These are phyloP conservation scores for Hygrophorus pudorinus DNA, from an alignment of 768 basidiomycete species.

Conservation along the genomic window DNA sequence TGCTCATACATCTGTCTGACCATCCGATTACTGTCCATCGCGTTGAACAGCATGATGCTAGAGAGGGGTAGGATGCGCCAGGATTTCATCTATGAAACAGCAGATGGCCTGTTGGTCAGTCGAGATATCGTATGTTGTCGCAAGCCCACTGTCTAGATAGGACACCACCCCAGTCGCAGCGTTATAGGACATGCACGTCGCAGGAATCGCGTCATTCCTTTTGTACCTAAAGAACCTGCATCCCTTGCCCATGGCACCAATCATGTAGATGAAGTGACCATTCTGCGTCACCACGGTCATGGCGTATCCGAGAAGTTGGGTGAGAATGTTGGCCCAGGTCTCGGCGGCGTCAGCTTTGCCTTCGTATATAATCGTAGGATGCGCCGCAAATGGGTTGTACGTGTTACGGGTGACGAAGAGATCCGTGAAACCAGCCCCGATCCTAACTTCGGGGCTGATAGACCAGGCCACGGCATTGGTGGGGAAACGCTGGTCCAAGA, in stretches of 20 bases:
- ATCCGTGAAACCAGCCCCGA: background rate
- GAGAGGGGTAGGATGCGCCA: background rate
- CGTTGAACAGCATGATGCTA: background rate
- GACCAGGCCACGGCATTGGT: background rate
- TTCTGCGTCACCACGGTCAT: background rate
- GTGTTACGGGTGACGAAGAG: slow-evolving; percentile 1
- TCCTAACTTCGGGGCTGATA: slow-evolving; percentile 1
- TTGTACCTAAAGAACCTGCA: background rate
- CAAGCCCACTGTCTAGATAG: background rate
- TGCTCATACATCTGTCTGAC: background rate
- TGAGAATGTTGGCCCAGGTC: background rate
- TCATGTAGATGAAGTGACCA: slow-evolving; percentile 1
- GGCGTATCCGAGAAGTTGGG: background rate
- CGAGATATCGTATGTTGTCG: background rate
- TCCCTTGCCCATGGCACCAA: background rate
- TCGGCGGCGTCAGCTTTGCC: background rate
- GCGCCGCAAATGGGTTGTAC: background rate
- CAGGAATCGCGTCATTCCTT: background rate
- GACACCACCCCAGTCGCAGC: background rate
- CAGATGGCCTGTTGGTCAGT: background rate
- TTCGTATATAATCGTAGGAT: background rate
- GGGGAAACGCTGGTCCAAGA: background rate
- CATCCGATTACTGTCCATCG: background rate
- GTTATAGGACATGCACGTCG: background rate
- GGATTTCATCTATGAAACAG: background rate